Evolutionary conservation across 2,329 filamentous ascomycete species (phyloP), one percentile per base, ranked within the genome.

Genomic region (Ceratocystis ficicola): DNA sequence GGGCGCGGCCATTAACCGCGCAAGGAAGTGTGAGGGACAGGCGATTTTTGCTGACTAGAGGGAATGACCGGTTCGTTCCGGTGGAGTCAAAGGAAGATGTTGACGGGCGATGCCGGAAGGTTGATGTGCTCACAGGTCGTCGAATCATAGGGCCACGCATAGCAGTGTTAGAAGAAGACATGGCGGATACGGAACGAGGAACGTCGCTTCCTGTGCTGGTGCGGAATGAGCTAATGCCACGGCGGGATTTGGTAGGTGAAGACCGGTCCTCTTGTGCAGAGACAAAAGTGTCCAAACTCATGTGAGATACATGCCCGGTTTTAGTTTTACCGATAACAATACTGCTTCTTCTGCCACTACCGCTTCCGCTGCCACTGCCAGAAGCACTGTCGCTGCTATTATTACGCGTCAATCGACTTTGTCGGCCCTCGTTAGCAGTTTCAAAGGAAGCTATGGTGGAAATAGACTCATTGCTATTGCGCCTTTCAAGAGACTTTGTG

Each of bases 11-110:
- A 28, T 28, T 52, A 20, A 48, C 25, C 17, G 48, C 48, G 10
- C 48, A 52, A 55, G 66, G 66, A 36, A 60, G 36, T n/a, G 48
- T 63, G 5, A 65, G 60, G 62, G 75, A 77, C 7, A 76, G 72
- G 68, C 77, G 80, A 17, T 77, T 71, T 70, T 78, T 82, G 55
- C 61, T 67, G 52, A 86, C 78, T 4, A 86, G 76, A 0, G 84
- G 84, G 69, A 86, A 86, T 71, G 82, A 86, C 69, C 84, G 77
- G 63, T 79, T 82, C 1, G 84, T 86, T 17, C 82, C 82, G 0
- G 76, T 78, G 0, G 83, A 86, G 59, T 81, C 80, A 67, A 84
- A 77, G 0, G 82, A 83, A 3, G 82, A 81, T 25, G 81, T 73
- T 0, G 83, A 84, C 5, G 83, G 81, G 1, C 82, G 81, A 70